A percentile compares a stretch with the other conserved stretches of the same genome.
These are phyloP conservation scores for Evernia prunastri DNA, from an alignment of 495 filamentous ascomycete genomes.

Conservation along the genomic window DNA sequence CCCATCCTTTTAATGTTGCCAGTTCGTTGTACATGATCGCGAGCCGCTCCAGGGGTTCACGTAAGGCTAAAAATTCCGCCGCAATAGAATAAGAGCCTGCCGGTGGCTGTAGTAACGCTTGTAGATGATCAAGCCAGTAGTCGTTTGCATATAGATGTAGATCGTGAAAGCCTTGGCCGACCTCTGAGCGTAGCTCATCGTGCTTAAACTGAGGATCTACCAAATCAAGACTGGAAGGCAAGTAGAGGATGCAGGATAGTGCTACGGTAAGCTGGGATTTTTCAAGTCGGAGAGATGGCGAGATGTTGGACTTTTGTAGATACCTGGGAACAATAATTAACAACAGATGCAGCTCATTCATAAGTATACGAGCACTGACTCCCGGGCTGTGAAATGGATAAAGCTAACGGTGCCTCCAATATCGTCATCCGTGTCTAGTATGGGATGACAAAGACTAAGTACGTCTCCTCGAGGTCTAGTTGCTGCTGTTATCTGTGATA, in stretches of 20 bases:
- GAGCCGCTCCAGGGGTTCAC: background rate
- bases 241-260: constrained; percentile 19
- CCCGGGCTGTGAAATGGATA: constrained; percentile 15
- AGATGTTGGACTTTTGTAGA: background rate
- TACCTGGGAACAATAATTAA: background rate
- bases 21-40: background rate
- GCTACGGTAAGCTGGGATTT: constrained; percentile 15
- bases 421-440: constrained; percentile 15
- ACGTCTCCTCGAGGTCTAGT: constrained; percentile 17
- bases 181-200: background rate
- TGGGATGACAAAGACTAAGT: constrained; percentile 17
- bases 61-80: too few species aligned
- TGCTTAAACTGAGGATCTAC: constrained; percentile 13
- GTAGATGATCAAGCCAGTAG: constrained; percentile 19
- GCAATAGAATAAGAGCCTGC: background rate
- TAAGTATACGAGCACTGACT: constrained; percentile 9
- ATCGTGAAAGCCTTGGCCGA: constrained; percentile 10
- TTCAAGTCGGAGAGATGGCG: background rate
- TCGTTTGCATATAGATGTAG: constrained; percentile 19
- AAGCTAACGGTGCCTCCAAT: constrained; percentile 6
- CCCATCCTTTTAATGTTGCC: background rate
- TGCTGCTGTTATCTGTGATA: background rate
- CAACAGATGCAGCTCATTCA: background rate
- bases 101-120: background rate
- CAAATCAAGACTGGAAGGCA: constrained; percentile 13